Conservation (phyloP, 2,329 filamentous ascomycete species). For the Clonostachys solani region DNA sequence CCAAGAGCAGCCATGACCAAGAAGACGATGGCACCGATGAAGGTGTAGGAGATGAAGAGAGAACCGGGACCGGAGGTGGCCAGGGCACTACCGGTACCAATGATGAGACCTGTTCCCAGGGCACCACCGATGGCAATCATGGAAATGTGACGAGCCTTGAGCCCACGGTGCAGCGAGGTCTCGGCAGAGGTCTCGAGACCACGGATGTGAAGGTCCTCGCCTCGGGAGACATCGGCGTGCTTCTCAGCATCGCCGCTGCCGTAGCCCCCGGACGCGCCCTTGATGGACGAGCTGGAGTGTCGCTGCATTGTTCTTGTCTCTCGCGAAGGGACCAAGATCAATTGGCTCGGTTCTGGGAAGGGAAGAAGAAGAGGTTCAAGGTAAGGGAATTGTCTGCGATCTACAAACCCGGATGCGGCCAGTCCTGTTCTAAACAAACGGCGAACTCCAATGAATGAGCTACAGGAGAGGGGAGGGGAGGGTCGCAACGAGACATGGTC, state of each 20-base stretch:
- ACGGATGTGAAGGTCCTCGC: slow-evolving; percentile 30
- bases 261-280: not conserved
- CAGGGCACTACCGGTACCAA: slow-evolving; percentile 57
- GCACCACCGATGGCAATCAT: slow-evolving; percentile 71
- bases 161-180: slow-evolving; percentile 44
- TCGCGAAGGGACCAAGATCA: too few relatives aligned
- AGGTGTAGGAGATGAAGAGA: slow-evolving; percentile 66
- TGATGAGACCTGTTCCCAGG: slow-evolving; percentile 70
- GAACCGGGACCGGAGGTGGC: slow-evolving; percentile 56
- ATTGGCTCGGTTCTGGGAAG: too few relatives aligned
- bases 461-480: too few relatives aligned
- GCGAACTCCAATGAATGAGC: too few relatives aligned
- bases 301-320: not conserved
- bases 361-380: too few relatives aligned
- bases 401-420: too few relatives aligned
- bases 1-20: slow-evolving; percentile 78
- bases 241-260: slow-evolving; percentile 1
- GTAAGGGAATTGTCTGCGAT: too few relatives aligned
- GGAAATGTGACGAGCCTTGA: slow-evolving; percentile 50
- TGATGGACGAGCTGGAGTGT: not conserved
- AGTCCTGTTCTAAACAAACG: too few relatives aligned
- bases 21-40: slow-evolving; percentile 70
- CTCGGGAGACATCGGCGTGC: slow-evolving; percentile 7
- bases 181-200: slow-evolving; percentile 44
- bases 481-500: too few relatives aligned